Evolutionary conservation across 108 stramenopile species (phyloP).

Genomic region (Skeletonema tropicum): DNA sequence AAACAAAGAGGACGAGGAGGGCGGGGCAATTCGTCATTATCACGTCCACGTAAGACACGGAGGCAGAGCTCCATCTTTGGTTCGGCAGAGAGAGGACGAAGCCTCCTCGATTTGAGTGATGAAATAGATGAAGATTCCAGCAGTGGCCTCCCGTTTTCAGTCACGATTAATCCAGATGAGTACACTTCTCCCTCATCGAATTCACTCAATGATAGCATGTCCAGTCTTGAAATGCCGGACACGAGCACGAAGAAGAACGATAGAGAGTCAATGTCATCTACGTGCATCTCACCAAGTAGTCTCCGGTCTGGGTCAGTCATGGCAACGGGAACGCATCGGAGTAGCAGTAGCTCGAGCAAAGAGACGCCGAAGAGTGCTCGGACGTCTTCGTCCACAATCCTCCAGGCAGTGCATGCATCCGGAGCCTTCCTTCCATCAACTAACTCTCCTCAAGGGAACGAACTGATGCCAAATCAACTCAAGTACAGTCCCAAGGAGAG

Average conservation of each 20-base stretch:
- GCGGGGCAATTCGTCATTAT: neutral
- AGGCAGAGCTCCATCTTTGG: slow-evolving; percentile 42
- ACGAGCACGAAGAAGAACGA: neutral
- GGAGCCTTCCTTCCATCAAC: slow-evolving; percentile 32
- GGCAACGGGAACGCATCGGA: neutral
- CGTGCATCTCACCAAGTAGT: slow-evolving; percentile 44
- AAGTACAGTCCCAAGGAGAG: slow-evolving; percentile 44
- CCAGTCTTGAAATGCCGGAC: neutral
- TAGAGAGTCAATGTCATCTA: slow-evolving; percentile 42
- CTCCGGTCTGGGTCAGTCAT: slow-evolving; percentile 5
- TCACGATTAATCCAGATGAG: slow-evolving; percentile 42
- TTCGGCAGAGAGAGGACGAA: slow-evolving; percentile 14
- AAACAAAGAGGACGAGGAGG: slow-evolving; percentile 16
- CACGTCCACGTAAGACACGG: slow-evolving; percentile 23
- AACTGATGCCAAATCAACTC: slow-evolving; percentile 29
- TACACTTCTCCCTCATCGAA: slow-evolving; percentile 42
- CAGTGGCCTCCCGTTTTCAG: slow-evolving; percentile 24
- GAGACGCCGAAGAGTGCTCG: slow-evolving; percentile 53
- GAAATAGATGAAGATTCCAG: slow-evolving; percentile 18
- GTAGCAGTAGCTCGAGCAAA: slow-evolving; percentile 4
- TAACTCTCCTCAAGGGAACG: slow-evolving; percentile 17
- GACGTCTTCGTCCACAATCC: slow-evolving; percentile 44
- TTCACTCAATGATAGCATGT: slow-evolving; percentile 15
- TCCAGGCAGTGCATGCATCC: slow-evolving; percentile 42
- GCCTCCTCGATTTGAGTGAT: slow-evolving; percentile 28